Percentiles rank a stretch among this genome's conserved stretches.
Evolutionary conservation across 225 moss, liverwort and hornwort species (phyloP).

Genomic region (Sphagnum contortum): DNA sequence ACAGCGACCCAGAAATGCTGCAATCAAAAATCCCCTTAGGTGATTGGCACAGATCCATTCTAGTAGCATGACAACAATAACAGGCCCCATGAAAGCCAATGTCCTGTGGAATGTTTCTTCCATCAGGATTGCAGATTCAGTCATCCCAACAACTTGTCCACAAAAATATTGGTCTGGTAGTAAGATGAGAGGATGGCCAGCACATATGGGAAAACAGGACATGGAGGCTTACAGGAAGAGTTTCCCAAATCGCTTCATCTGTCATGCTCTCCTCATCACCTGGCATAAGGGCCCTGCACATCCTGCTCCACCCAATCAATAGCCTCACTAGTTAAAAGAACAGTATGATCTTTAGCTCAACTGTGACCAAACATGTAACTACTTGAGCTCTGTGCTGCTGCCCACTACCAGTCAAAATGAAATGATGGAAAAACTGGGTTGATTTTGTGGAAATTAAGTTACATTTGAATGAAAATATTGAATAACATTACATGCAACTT

Average conservation of each 20-base stretch:
- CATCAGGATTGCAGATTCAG: too few relatives aligned
- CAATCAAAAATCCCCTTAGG: constrained; percentile 10
- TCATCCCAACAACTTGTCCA: too few relatives aligned
- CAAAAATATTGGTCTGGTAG: too few relatives aligned
- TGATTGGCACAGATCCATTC: background rate
- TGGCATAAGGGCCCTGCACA: constrained; percentile 99
- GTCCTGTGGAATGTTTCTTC: too few relatives aligned
- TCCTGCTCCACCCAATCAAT: constrained; percentile 75
- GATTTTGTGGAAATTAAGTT: too few relatives aligned
- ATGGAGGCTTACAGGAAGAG: constrained; percentile 65
- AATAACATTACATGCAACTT: too few relatives aligned
- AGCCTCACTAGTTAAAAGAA: constrained; percentile 7
- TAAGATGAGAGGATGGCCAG: too few relatives aligned
- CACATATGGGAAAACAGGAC: background rate
- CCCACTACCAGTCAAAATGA: too few relatives aligned
- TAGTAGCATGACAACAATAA: background rate
- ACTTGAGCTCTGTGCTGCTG: too few relatives aligned
- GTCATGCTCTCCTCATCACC: constrained; percentile 99
- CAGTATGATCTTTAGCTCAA: background rate
- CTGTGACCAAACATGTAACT: background rate
- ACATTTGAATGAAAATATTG: too few relatives aligned
- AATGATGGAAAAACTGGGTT: too few relatives aligned
- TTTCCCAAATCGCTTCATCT: constrained; percentile 99
- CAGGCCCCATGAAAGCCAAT: too few relatives aligned
- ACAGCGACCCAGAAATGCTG: constrained; percentile 99